phyloP scores from a whole-genome alignment of 2,329 filamentous ascomycete species.

The Trichoderma lentiforme region DNA sequence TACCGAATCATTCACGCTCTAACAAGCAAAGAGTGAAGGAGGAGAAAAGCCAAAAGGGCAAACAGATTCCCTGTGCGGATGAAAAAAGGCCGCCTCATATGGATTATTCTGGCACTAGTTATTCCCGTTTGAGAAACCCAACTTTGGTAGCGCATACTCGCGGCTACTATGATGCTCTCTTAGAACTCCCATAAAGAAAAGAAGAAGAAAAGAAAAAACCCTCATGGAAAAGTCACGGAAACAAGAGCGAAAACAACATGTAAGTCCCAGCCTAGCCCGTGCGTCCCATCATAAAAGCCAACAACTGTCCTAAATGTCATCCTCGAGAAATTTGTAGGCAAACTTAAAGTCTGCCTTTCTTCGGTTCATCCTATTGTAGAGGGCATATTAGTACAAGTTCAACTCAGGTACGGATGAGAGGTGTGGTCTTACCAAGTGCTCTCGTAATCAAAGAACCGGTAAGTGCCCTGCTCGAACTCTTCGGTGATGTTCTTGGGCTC shows the following conservation, averaged over 20 bases:
- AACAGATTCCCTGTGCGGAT: neutral
- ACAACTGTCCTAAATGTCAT: constrained; percentile 62
- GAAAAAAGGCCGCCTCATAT: neutral
- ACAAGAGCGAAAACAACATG: constrained; percentile 8
- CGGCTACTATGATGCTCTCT: constrained; percentile 16
- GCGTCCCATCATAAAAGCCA: constrained; percentile 3
- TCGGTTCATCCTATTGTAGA: constrained; percentile 86
- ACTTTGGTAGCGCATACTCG: constrained; percentile 11
- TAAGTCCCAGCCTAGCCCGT: neutral
- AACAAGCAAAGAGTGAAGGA: neutral
- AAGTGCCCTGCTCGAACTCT: constrained; percentile 97
- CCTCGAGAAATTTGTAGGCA: constrained; percentile 94
- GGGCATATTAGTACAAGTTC: neutral
- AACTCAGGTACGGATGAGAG: neutral
- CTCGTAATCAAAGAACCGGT: constrained; percentile 99
- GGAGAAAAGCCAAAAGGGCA: neutral
- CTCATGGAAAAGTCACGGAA: constrained; percentile 1
- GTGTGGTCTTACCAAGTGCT: constrained; percentile 77
- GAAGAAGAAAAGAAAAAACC: neutral
- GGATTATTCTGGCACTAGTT: constrained; percentile 14
- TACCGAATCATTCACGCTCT: neutral
- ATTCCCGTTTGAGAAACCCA: constrained; percentile 17
- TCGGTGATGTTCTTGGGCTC: constrained; percentile 98
- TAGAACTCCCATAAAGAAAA: constrained; percentile 12
- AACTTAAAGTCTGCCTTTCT: constrained; percentile 98